phyloP scores from a whole-genome alignment of 108 stramenopile genomes.

The Schizochytrium sp. region DNA sequence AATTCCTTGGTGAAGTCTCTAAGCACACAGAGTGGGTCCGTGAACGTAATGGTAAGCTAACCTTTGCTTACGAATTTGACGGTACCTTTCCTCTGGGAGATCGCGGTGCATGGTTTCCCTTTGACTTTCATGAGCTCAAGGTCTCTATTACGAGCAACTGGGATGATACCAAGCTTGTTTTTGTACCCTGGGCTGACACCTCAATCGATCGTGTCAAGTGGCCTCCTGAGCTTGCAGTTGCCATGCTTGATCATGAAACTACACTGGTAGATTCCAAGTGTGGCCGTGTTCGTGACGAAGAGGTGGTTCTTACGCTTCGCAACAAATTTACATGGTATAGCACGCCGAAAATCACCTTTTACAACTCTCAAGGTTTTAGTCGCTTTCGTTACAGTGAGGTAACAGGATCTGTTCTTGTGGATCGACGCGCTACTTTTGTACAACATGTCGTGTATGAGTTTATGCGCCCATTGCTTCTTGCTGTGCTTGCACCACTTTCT shows the following conservation, averaged over 20 bases:
- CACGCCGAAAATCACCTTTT: neutral
- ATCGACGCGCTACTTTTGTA: constrained; percentile 22
- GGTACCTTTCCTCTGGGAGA: constrained; percentile 45
- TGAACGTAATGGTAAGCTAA: neutral
- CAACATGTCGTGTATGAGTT: constrained; percentile 44
- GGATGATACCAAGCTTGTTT: constrained; percentile 25
- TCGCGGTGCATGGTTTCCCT: constrained; percentile 22
- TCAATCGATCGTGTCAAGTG: neutral
- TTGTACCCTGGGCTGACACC: constrained; percentile 35
- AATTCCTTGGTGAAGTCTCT: neutral
- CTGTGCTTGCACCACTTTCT: neutral
- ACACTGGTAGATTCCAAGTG: neutral
- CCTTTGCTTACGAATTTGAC: constrained; percentile 19
- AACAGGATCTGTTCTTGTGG: constrained; percentile 19
- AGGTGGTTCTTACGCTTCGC: neutral
- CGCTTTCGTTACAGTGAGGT: neutral
- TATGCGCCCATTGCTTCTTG: constrained; percentile 17
- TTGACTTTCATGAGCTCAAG: constrained; percentile 30
- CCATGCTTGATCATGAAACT: neutral
- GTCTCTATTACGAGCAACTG: constrained; percentile 30
- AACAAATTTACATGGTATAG: neutral
- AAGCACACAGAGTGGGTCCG: constrained; percentile 2
- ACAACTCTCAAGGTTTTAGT: constrained; percentile 9
- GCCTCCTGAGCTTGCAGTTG: neutral
- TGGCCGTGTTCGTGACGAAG: neutral